Evolutionary conservation across 129 eudicot species (phyloP).

Genomic region (Glebionis coronaria): DNA sequence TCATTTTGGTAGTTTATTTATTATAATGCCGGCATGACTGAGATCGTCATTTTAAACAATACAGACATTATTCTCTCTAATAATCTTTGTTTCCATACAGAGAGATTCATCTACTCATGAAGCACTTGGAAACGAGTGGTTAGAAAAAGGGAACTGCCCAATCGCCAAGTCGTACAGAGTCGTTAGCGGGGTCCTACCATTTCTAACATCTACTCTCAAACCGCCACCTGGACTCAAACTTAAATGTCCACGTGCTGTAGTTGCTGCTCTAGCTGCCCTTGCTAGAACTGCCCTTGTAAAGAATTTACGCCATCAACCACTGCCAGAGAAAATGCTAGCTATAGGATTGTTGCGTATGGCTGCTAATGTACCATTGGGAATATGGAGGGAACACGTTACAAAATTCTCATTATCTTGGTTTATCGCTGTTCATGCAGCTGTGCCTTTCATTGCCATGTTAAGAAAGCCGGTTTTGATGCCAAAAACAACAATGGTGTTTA

Average conservation of each 20-base stretch:
- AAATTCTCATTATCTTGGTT: too few relatives aligned
- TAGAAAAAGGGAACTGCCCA: too few relatives aligned
- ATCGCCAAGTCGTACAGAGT: too few relatives aligned
- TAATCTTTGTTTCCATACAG: slow-evolving; percentile 29
- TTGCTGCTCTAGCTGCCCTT: slow-evolving; percentile 84
- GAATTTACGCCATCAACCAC: slow-evolving; percentile 73
- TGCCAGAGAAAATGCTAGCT: slow-evolving; percentile 61
- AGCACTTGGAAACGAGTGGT: slow-evolving; percentile 66
- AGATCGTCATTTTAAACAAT: too few relatives aligned
- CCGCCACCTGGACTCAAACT: too few relatives aligned
- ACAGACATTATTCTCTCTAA: background rate
- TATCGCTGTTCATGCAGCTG: too few relatives aligned
- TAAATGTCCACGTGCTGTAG: slow-evolving; percentile 73
- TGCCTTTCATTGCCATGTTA: slow-evolving; percentile 81
- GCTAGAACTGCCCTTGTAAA: too few relatives aligned
- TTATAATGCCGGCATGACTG: too few relatives aligned
- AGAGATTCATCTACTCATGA: slow-evolving; percentile 53
- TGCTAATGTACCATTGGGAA: slow-evolving; percentile 67
- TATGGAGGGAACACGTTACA: slow-evolving; percentile 86
- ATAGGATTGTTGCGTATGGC: slow-evolving; percentile 74
- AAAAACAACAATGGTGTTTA: slow-evolving; percentile 77
- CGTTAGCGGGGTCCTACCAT: too few relatives aligned
- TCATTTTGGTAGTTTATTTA: too few relatives aligned
- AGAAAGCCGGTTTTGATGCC: slow-evolving; percentile 72
- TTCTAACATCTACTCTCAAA: too few relatives aligned